These are phyloP conservation scores for Rhizoclosmatium sp. DNA, from an alignment of 192 early-diverging fungal genomes.

Conservation along the genomic window DNA sequence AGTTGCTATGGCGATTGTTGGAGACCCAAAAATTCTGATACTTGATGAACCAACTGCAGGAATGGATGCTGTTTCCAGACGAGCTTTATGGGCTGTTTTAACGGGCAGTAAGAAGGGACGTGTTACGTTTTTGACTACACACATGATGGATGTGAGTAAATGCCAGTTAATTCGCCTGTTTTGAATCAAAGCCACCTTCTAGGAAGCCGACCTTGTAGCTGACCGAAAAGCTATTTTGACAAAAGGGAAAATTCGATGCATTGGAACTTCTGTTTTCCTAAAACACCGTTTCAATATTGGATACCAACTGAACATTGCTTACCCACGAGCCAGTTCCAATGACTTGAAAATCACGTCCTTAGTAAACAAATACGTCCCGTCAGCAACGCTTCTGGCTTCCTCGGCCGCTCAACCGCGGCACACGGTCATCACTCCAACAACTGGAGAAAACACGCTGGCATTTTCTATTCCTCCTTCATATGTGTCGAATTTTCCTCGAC, in stretches of 20 bases:
- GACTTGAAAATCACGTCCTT: slow-evolving; percentile 53
- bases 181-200: slow-evolving; percentile 66
- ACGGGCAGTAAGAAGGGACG: slow-evolving; percentile 63
- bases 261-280: slow-evolving; percentile 69
- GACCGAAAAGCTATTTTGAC: slow-evolving; percentile 75
- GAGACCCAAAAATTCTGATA: slow-evolving; percentile 66
- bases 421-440: slow-evolving; percentile 23
- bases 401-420: neutral
- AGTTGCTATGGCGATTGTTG: slow-evolving; percentile 72
- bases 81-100: slow-evolving; percentile 67
- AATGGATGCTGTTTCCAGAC: slow-evolving; percentile 71
- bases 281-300: slow-evolving; percentile 75
- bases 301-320: slow-evolving; percentile 56
- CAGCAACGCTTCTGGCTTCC: slow-evolving; percentile 13
- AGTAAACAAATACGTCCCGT: slow-evolving; percentile 44
- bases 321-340: neutral
- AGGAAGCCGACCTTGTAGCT: slow-evolving; percentile 68
- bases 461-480: slow-evolving; percentile 48
- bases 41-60: slow-evolving; percentile 67
- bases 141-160: slow-evolving; percentile 33
- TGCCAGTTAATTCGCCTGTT: neutral
- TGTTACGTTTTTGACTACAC: slow-evolving; percentile 50
- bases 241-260: slow-evolving; percentile 66
- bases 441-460: slow-evolving; percentile 52
- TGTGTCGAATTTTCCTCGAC: slow-evolving; percentile 51